Base-by-base conservation (phyloP, 148 eudicot species). In the Spergularia bocconei region DNA sequence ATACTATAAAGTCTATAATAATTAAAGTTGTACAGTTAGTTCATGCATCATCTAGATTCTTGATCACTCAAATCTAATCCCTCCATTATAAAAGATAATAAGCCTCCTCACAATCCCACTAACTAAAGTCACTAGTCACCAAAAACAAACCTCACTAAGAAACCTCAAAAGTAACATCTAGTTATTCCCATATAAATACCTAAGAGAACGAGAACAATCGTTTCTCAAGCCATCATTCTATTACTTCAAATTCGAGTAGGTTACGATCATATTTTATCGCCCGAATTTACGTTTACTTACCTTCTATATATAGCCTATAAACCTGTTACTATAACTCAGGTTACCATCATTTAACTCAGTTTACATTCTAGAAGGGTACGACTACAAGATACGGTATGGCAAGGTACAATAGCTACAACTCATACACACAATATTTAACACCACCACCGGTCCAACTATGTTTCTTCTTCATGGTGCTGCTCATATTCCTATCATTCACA, bases 391-490 rank as follows among this genome's bases (percentile, higher is more conserved):
- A 2, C n/a, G 6, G 38, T 1, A 91, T 91, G 91, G 87, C 85
- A 11, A 84, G 91, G 71, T 77, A 88, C 67, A 52, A 86, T 79
- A 77, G 72, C 76, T 44, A 44, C 4, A 65, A 84, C 41, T 83
- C 83, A 4, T 86, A 85, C 85, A 75, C 84, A 59, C 85, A 87
- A 20, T 85, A 85, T 56, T 67, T 65, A 6, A 77, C 81, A 21
- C 86, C 50, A n/a, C 71, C 87, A 9, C 91, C 98, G 1, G 20
- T 87, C 50, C 88, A 87, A 77, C 81, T 93, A n/a, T 82, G 78
- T 69, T 80, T 85, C 78, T 77, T 93, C 69, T 47, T 92, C 6
- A 68, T 48, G 53, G 85, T 83, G 3, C 67, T 90, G 15, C 65
- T 87, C 47, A 12, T 90, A 55, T 78, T 87, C 60, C 41, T 90